Base-by-base conservation (phyloP, 2,329 filamentous ascomycete genomes). In the Diaporthe vexans region DNA sequence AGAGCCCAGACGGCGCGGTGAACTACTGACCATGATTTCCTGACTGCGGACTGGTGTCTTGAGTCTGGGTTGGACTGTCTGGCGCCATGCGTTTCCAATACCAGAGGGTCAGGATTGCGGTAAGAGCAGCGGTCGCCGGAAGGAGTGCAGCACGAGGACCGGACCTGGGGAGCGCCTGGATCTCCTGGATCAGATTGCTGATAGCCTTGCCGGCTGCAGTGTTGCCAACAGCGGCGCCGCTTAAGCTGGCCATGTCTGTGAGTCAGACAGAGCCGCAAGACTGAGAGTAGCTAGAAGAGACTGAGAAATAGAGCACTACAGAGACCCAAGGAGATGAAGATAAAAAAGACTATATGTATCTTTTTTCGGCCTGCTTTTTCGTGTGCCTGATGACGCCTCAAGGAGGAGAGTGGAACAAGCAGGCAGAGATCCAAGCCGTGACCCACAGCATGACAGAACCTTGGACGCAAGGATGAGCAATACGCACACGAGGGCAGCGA, bases 361-460 rank as follows among this genome's bases (percentile, higher is more conserved):
- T 33, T n/a, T 56, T 56, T 17, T 43, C 26, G 51, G 17, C 48
- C 21, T 75, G 37, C 35, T 37, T 51, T 51, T 68, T 61, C n/a
- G 59, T 29, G n/a, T 57, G 56, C 29, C 33, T 69, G n/a, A 43
- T 52, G 67, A 63, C n/a, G 48, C 59, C 61, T 72, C 73, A 61
- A 54, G 68, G 72, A 37, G 74, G 61, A 29, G 74, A 75, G 51
- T 73, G 46, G 54, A 69, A 74, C 46, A 69, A 37, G 46, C 65
- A 75, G 72, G 72, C 57, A 69, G 68, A 75, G 54, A 73, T 71
- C 54, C 68, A 74, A 58, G 59, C 74, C 51, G 68, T 72, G 68
- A 74, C 72, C 74, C 74, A 75, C 74, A 73, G 73, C 74, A 75
- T 74, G 72, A 75, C 74, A 74, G 48, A 61, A 56, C 48, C 52